A percentile compares a stretch with the other conserved stretches of the same genome.
phyloP scores from a whole-genome alignment of 1,284 basidiomycete species.

The Puccinia coronata region DNA sequence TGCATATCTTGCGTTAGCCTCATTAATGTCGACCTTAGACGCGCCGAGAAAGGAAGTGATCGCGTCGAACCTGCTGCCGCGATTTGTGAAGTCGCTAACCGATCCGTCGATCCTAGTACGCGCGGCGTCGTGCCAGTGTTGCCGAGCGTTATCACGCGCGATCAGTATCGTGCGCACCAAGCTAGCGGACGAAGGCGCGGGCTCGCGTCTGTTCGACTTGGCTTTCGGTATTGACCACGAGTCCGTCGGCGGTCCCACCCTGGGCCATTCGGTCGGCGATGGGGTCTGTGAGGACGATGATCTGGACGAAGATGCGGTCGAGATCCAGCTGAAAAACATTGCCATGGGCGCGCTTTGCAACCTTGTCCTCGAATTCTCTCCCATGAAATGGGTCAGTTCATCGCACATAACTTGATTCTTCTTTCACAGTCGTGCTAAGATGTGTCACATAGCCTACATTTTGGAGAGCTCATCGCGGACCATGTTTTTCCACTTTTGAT shows the following conservation, averaged over 20 bases:
- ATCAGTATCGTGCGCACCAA: constrained; percentile 77
- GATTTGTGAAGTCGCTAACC: constrained; percentile 65
- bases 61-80: constrained; percentile 65
- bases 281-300: constrained; percentile 36
- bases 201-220: constrained; percentile 68
- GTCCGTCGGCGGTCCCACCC: not conserved
- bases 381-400: constrained; percentile 65
- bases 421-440: no score
- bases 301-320: constrained; percentile 62
- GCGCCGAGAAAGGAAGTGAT: constrained; percentile 66
- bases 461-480: no score
- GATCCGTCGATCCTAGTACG: constrained; percentile 73
- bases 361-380: constrained; percentile 80
- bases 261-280: not conserved
- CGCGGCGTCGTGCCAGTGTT: constrained; percentile 79
- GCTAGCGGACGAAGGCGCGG: constrained; percentile 77
- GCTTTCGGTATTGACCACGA: constrained; percentile 60
- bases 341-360: constrained; percentile 78
- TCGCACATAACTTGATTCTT: no score
- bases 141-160: constrained; percentile 75
- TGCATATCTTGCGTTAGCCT: constrained; percentile 46
- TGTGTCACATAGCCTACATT: no score
- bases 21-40: constrained; percentile 44
- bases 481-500: no score
- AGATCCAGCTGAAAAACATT: constrained; percentile 70